Evolutionary conservation across 176 grass and related monocot genomes (phyloP).

Genomic region (Aechmea fasciata): DNA sequence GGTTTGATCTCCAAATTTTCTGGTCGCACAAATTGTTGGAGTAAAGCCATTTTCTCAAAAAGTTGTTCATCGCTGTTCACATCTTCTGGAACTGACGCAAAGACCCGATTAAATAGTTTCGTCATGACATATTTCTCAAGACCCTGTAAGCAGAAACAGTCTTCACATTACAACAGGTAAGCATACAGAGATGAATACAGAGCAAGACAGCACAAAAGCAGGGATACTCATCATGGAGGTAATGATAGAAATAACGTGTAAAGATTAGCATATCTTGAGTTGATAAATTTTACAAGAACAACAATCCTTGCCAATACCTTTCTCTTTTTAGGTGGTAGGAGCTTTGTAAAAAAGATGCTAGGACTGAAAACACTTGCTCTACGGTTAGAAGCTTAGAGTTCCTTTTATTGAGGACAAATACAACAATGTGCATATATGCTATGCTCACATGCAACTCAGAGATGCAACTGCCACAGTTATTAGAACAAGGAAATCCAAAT

Average conservation of each 20-base stretch:
- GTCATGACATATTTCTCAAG: constrained; percentile 99
- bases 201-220: background rate
- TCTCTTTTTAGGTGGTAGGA: no score
- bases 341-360: no score
- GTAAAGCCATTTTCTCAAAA: constrained; percentile 87
- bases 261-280: no score
- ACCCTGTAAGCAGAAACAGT: constrained; percentile 43
- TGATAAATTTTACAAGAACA: no score
- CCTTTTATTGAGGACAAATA: no score
- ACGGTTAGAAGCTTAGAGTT: no score
- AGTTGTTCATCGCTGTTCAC: constrained; percentile 81
- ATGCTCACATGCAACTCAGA: no score
- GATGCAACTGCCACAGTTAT: no score
- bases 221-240: background rate
- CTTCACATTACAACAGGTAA: background rate
- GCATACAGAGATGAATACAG: background rate
- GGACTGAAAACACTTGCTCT: no score
- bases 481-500: no score
- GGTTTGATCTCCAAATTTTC: constrained; percentile 91
- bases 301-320: no score
- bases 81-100: constrained; percentile 94
- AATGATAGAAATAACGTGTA: background rate
- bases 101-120: constrained; percentile 80
- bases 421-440: no score
- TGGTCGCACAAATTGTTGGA: constrained; percentile 84